These are phyloP conservation scores for Sequoiadendron giganteum DNA, from an alignment of 75 land plant species.

Conservation along the genomic window DNA sequence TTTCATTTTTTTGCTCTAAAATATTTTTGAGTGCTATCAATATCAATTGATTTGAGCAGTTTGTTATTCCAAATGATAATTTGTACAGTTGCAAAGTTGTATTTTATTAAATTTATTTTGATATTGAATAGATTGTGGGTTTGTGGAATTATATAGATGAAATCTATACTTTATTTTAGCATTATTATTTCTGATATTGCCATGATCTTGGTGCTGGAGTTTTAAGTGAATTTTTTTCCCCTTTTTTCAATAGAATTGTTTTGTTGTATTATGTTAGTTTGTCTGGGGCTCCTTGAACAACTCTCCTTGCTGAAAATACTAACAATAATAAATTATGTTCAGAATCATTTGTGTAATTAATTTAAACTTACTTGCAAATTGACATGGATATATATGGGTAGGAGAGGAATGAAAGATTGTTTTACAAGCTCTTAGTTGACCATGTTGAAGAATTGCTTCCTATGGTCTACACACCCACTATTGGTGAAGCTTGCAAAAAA, in stretches of 20 bases:
- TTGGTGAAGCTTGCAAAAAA: conserved; percentile 52
- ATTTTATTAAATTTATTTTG: too few relatives aligned
- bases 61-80: not conserved
- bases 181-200: not conserved
- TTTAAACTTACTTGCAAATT: conserved; percentile 22
- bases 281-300: not conserved
- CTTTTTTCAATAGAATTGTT: not conserved
- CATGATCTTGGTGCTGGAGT: too few relatives aligned
- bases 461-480: conserved; percentile 45
- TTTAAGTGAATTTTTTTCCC: not conserved
- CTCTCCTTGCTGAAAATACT: not conserved
- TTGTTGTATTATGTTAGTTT: not conserved
- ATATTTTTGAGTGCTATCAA: not conserved
- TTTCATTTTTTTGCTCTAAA: not conserved
- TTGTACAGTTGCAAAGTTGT: not conserved
- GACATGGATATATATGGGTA: conserved; percentile 14
- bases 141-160: not conserved
- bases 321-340: not conserved
- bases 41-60: not conserved
- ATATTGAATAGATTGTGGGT: not conserved
- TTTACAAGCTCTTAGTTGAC: conserved; percentile 49
- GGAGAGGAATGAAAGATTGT: conserved; percentile 46
- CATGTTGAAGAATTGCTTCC: conserved; percentile 54
- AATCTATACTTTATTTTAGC: not conserved
- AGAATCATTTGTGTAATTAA: not conserved